phyloP scores from a whole-genome alignment of 306 rosid genomes.

The Trifolium pratense region DNA sequence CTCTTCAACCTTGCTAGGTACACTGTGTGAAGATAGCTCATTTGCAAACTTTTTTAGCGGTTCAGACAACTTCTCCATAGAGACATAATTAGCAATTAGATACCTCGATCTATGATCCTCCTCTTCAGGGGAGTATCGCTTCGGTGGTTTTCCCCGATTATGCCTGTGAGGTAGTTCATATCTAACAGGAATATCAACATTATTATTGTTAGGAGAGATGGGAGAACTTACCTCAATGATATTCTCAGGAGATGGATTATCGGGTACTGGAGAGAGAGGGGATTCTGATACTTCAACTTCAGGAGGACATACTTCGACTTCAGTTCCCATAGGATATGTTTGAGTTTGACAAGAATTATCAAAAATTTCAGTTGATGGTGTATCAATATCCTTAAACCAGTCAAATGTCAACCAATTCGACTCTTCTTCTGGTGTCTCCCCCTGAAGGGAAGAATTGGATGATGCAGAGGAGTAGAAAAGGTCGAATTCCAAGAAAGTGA shows the following conservation, averaged over 20 bases:
- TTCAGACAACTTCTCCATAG: too few relatives aligned
- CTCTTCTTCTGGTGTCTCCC: conserved; percentile 7
- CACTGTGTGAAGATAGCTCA: too few relatives aligned
- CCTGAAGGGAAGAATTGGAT: background rate
- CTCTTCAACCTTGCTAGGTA: too few relatives aligned
- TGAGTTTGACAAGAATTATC: background rate
- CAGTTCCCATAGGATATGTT: background rate
- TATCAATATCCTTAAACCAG: background rate
- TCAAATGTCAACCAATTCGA: background rate
- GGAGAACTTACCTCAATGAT: background rate
- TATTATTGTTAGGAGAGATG: background rate
- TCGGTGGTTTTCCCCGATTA: too few relatives aligned
- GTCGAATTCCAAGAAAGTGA: background rate
- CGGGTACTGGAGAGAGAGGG: background rate
- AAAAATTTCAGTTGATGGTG: background rate
- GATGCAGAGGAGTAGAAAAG: background rate
- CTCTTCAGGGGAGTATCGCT: too few relatives aligned
- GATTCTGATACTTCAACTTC: background rate
- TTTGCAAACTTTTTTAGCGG: too few relatives aligned
- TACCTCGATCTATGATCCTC: too few relatives aligned
- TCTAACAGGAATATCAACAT: background rate
- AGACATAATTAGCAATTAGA: too few relatives aligned
- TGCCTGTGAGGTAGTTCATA: background rate
- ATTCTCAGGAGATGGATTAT: background rate
- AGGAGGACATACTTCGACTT: background rate